phyloP scores from a whole-genome alignment of 192 early-diverging fungal species.

The Chytriomyces hyalinus region DNA sequence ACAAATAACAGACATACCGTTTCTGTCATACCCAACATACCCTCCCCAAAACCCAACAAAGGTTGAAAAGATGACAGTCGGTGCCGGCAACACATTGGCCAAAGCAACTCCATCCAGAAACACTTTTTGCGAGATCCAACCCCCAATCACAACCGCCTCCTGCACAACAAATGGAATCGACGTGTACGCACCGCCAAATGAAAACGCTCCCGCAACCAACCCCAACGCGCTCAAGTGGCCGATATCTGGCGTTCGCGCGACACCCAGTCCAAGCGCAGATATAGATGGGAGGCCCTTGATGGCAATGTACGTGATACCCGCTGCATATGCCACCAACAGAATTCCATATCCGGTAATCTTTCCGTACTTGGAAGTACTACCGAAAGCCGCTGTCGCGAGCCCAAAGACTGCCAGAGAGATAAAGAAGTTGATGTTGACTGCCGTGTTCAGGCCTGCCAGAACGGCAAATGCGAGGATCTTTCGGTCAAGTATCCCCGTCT shows the following conservation, averaged over 20 bases:
- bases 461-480: conserved; percentile 39
- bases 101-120: conserved; percentile 60
- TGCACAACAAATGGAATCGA: conserved; percentile 61
- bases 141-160: conserved; percentile 58
- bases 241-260: conserved; percentile 41
- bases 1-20: conserved; percentile 15
- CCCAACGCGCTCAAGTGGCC: conserved; percentile 56
- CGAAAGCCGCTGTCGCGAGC: conserved; percentile 38
- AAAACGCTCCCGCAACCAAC: conserved; percentile 50
- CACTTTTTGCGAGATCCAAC: conserved; percentile 53
- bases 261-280: conserved; percentile 49
- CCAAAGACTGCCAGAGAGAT: conserved; percentile 59
- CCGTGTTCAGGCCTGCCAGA: conserved; percentile 51
- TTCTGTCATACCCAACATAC: conserved; percentile 9
- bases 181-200: conserved; percentile 64
- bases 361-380: conserved; percentile 27
- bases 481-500: conserved; percentile 50
- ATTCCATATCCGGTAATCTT: conserved; percentile 30
- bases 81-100: conserved; percentile 56
- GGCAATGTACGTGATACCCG: conserved; percentile 37
- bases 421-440: conserved; percentile 56
- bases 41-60: conserved; percentile 49
- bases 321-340: conserved; percentile 24
- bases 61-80: conserved; percentile 56
- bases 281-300: conserved; percentile 55